Base-by-base conservation (phyloP, 202 grass and related monocot genomes). In the Elaeis oleifera region DNA sequence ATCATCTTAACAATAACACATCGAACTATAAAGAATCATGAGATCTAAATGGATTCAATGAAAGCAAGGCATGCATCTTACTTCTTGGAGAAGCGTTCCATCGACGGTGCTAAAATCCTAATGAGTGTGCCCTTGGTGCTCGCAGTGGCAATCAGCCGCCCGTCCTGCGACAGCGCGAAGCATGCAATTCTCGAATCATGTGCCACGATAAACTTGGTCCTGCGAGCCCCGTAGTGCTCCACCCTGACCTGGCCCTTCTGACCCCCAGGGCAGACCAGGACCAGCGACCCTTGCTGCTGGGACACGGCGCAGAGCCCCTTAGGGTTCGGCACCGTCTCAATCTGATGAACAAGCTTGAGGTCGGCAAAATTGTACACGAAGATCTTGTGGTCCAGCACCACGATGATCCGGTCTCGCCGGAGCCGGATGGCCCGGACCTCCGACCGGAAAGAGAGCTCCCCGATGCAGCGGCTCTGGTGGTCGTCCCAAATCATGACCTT, bases 181-280 rank as follows among this genome's bases (percentile, higher is more conserved):
- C 85, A 99, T 0, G 88, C 88, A 1, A 99, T 82, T n/a, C 94
- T 90, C 9, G 94, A 99, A n/a, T 90, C 58, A 16, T 99, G 94
- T 0, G 94, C 94, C 66, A 89, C 89, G 54, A 99, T 92, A 39
- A 99, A 99, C 60, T 99, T 99, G 54, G 94, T 99, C 50, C 78
- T 79, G 69, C 73, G 77, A 0, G 88, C 74, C 3, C 88, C 94
- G 4, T 99, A 99, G 65, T 99, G 88, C 26, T 99, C 88, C 13
- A 99, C 85, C 70, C 94, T 85, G 17, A 99, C 50, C 80, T 99
- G 94, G 2, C 94, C 94, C 69, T 99, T 99, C 72, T 94, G 94
- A 0, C 77, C 80, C 0, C 94, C 85, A 0, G 88, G 94, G 77
- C 94, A 99, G 2, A 99, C 94, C 1, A 99, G 78, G 29, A 99